Evolutionary conservation across 495 filamentous ascomycete species (phyloP).

Genomic region (Penicillium canariense): DNA sequence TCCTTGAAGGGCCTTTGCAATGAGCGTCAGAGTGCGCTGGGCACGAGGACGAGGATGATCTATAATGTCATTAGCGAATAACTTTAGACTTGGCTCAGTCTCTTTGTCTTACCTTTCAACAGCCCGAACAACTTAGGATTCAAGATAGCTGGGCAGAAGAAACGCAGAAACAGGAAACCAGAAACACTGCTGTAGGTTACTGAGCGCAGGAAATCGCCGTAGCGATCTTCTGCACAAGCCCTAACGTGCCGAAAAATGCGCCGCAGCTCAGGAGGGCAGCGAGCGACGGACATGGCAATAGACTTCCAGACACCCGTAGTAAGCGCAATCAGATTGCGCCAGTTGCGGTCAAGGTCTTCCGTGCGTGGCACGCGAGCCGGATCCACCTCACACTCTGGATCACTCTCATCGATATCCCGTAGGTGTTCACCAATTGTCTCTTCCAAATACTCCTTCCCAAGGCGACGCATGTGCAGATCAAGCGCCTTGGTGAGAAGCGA

Average conservation of each 20-base stretch:
- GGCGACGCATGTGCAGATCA: conserved; percentile 90
- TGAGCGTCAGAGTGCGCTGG: conserved; percentile 87
- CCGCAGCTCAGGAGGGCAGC: conserved; percentile 81
- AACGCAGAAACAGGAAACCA: conserved; percentile 92
- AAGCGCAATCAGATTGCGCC: conserved; percentile 71
- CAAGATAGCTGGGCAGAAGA: conserved; percentile 93
- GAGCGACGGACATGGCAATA: conserved; percentile 67
- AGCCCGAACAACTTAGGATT: conserved; percentile 96
- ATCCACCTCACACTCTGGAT: conserved; percentile 94
- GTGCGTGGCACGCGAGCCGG: conserved; percentile 64
- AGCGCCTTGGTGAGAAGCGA: conserved; percentile 91
- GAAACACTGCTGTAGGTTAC: conserved; percentile 95
- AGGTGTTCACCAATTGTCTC: conserved; percentile 85
- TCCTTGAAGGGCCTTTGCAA: conserved; percentile 93
- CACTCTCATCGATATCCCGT: conserved; percentile 78
- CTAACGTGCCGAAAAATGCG: conserved; percentile 89
- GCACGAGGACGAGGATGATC: conserved; percentile 86
- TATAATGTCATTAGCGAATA: conserved; percentile 26
- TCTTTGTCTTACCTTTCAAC: conserved; percentile 59
- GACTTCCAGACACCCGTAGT: conserved; percentile 83
- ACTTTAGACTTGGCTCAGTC: background rate
- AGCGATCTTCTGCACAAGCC: conserved; percentile 92
- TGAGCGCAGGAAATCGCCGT: conserved; percentile 91
- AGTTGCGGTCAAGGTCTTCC: conserved; percentile 80
- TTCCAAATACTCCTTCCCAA: conserved; percentile 91